Conservation (phyloP, 768 basidiomycete species). For the Dioszegia hungarica region DNA sequence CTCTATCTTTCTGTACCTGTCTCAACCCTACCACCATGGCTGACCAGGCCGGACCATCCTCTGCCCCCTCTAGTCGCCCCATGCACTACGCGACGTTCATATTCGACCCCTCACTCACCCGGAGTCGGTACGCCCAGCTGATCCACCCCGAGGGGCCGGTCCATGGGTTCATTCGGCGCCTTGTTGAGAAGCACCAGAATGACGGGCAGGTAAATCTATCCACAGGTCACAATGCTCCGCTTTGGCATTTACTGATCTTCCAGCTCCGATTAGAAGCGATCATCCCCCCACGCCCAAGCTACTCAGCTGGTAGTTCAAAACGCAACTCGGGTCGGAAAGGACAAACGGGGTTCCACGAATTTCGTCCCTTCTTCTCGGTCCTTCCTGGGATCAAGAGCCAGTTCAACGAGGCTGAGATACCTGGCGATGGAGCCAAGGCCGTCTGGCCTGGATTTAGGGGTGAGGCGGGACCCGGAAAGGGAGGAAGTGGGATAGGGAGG, state of each 20-base stretch:
- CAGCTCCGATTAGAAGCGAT: conserved; percentile 23
- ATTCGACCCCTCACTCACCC: conserved; percentile 23
- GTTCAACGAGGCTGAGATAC: conserved; percentile 14
- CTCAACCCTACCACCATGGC: neutral
- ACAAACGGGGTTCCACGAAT: conserved; percentile 10
- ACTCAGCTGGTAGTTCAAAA: too few relatives aligned
- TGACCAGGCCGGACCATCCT: neutral
- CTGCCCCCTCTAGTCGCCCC: neutral
- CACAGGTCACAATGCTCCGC: neutral
- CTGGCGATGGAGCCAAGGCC: neutral
- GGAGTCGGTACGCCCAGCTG: conserved; percentile 24
- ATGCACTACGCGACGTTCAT: conserved; percentile 23
- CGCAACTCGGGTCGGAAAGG: neutral
- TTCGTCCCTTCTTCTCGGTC: conserved; percentile 24
- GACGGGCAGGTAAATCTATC: conserved; percentile 22
- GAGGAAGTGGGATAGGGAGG: neutral
- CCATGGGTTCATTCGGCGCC: conserved; percentile 31
- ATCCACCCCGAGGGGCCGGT: conserved; percentile 30
- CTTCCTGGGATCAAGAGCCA: conserved; percentile 13
- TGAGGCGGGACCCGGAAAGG: neutral
- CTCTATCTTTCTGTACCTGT: too few relatives aligned
- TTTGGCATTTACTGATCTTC: neutral
- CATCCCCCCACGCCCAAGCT: conserved; percentile 12
- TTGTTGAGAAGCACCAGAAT: conserved; percentile 37
- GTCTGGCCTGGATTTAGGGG: neutral